Evolutionary conservation across 441 rosid species (phyloP).

Genomic region (Populus hybrid): DNA sequence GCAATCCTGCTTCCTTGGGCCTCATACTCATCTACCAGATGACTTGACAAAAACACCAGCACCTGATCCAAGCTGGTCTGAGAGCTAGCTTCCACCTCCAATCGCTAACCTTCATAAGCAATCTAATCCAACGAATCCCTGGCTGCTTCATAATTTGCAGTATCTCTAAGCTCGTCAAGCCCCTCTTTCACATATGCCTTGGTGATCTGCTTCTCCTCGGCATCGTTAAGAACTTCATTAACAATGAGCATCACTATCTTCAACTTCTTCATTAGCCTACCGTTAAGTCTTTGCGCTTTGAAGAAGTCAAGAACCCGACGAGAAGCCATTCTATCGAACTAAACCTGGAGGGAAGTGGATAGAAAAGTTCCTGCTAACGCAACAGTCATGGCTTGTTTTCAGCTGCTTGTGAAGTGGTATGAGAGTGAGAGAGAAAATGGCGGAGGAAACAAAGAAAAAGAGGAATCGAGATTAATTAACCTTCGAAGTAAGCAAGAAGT

Average conservation of each 20-base stretch:
- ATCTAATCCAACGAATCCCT: constrained; percentile 39
- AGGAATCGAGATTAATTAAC: no score
- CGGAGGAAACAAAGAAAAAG: no score
- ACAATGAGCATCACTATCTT: constrained; percentile 8
- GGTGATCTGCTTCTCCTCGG: constrained; percentile 24
- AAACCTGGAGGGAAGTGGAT: constrained; percentile 6
- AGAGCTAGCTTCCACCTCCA: constrained; percentile 3
- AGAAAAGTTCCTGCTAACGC: no score
- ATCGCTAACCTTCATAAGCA: constrained; percentile 6
- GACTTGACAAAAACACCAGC: no score
- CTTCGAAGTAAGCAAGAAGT: no score
- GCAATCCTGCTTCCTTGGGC: constrained; percentile 23
- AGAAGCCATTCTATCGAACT: constrained; percentile 22
- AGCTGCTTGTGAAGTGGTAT: no score
- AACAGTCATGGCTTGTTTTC: no score
- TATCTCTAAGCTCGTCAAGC: constrained; percentile 15
- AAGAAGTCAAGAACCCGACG: constrained; percentile 14
- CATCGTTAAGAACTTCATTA: constrained; percentile 23
- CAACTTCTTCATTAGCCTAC: constrained; percentile 22
- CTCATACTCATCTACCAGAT: constrained; percentile 5
- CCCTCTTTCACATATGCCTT: constrained; percentile 14
- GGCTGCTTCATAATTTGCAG: constrained; percentile 22
- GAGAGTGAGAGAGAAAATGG: no score
- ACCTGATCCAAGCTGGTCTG: not conserved
- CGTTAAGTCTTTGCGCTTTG: not conserved